Base-by-base conservation (phyloP, 495 filamentous ascomycete species). In the Choiromyces venosus region DNA sequence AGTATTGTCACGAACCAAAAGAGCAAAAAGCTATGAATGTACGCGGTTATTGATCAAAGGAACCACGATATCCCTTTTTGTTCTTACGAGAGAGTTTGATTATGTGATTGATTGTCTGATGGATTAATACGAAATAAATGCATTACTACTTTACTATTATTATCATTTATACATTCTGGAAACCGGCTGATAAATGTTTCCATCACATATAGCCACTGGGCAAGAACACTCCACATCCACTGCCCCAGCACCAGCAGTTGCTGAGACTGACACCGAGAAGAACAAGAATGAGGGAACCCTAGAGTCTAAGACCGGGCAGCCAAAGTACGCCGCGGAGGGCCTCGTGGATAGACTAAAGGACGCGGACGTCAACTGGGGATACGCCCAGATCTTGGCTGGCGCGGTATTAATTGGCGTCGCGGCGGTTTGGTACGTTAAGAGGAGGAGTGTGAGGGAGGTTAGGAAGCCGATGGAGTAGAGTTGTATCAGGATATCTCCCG, bases 301-400 rank as follows among this genome's bases (percentile, higher is more conserved):
- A 25, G 52, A 16, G 25, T 9, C 52, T 61, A 16, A 61, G 52
- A 25, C 52, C 52, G 52, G 33, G 10, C 25, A 33, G 12, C 52
- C 25, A 61, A 61, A 61, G 52, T 61, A 61, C 52, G 52, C 52
- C 72, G 25, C 21, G 12, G 67, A 65, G 21, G 69, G 75, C 64
- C 42, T 77, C 65, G 75, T 77, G 16, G 74, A 77, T 66, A 74
- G 69, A 46, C 66, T 77, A 16, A 66, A 35, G 37, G 75, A 77
- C 36, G 75, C 75, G 46, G 74, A 77, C 25, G 75, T 77, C 46
- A 77, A 66, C 29, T 77, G 75, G 75, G 74, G 75, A 36, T 72
- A 76, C 66, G 74, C 75, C 39, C 75, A 77, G 25, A 66, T 77
- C 70, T 66, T 77, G 61, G 75, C 66, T 56, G 75, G 75, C 12